phyloP scores from a whole-genome alignment of 495 filamentous ascomycete genomes.

The Podospora didyma region DNA sequence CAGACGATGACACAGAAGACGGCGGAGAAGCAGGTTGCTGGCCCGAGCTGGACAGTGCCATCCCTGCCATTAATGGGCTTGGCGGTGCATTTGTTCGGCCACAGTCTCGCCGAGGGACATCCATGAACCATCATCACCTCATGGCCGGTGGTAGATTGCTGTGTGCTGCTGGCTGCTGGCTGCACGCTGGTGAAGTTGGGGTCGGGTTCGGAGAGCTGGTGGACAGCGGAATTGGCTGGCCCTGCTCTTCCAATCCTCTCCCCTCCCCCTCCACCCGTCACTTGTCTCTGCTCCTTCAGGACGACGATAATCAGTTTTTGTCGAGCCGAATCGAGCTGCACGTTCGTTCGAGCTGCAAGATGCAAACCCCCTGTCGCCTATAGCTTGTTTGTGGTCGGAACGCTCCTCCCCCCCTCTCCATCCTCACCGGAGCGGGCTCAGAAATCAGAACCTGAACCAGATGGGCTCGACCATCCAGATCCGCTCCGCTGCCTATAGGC shows the following conservation, averaged over 20 bases:
- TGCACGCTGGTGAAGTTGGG: slow-evolving; percentile 24
- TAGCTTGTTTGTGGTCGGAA: slow-evolving; percentile 2
- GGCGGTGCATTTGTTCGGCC: slow-evolving; percentile 19
- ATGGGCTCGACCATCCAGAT: slow-evolving; percentile 19
- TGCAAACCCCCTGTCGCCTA: slow-evolving; percentile 24
- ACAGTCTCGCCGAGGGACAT: slow-evolving; percentile 28
- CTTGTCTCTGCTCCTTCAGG: slow-evolving; percentile 2
- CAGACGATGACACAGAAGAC: slow-evolving; percentile 15
- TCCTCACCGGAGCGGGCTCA: slow-evolving; percentile 4
- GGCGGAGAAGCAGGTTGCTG: slow-evolving; percentile 19
- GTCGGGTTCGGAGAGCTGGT: slow-evolving; percentile 15
- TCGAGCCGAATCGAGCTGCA: slow-evolving; percentile 6
- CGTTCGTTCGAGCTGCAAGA: slow-evolving; percentile 4
- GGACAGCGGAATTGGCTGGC: slow-evolving; percentile 24
- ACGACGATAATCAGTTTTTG: background rate
- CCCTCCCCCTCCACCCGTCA: background rate
- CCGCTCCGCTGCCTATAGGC: slow-evolving; percentile 12
- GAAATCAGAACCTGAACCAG: background rate
- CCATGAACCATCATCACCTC: slow-evolving; percentile 23
- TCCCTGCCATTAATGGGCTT: slow-evolving; percentile 27
- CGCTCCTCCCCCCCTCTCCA: background rate
- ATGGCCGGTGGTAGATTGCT: slow-evolving; percentile 6
- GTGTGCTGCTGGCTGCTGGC: slow-evolving; percentile 11
- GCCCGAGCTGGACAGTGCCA: slow-evolving; percentile 22
- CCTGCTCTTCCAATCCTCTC: slow-evolving; percentile 1